Conservation (phyloP, 805 yeast species). For the Lachancea sp. region DNA sequence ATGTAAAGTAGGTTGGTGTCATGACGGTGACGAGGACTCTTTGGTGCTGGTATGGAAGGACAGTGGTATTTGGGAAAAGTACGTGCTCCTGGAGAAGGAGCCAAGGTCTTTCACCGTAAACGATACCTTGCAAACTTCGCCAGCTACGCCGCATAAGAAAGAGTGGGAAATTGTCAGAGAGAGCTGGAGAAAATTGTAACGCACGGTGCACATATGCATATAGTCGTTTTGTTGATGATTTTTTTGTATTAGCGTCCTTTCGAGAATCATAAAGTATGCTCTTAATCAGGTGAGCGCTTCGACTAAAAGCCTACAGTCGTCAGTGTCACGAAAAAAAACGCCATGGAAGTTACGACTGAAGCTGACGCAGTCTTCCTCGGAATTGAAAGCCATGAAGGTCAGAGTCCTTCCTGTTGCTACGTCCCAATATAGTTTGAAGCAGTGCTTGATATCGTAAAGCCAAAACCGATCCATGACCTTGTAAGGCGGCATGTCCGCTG, state of each 20-base stretch:
- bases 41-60: constrained; percentile 70
- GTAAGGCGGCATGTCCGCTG: constrained; percentile 14
- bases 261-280: too few species aligned
- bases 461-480: constrained; percentile 22
- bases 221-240: too few species aligned
- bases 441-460: constrained; percentile 28
- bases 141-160: constrained; percentile 16
- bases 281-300: constrained; percentile 14
- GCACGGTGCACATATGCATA: constrained; percentile 22
- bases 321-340: constrained; percentile 14
- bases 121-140: constrained; percentile 16
- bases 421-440: constrained; percentile 24
- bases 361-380: constrained; percentile 40
- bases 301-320: constrained; percentile 17
- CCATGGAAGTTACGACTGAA: constrained; percentile 53
- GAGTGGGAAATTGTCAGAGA: constrained; percentile 57
- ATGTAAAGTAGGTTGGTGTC: constrained; percentile 30
- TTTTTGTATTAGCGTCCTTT: too few species aligned
- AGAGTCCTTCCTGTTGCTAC: constrained; percentile 16
- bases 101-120: constrained; percentile 13
- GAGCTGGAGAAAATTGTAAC: constrained; percentile 55
- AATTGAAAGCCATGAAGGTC: constrained; percentile 36
- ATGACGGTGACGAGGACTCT: constrained; percentile 49
- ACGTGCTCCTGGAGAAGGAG: constrained; percentile 54
- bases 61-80: constrained; percentile 81